Conservation (phyloP, 2,329 filamentous ascomycete genomes). For the Aspergillus clavatus region DNA sequence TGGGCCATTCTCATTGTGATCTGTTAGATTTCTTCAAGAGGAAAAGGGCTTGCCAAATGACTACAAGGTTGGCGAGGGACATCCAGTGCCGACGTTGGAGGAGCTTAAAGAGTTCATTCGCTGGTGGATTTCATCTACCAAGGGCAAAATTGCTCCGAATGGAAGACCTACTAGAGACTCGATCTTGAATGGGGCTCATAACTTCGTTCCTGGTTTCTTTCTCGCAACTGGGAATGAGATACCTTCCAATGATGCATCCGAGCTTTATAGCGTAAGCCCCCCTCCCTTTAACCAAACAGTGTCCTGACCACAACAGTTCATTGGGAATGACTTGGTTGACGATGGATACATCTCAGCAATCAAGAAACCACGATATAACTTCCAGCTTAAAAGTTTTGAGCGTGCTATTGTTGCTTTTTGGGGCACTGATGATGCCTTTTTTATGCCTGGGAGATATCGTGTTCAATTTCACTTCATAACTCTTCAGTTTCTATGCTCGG, state of each 20-base stretch:
- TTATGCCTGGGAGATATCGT: conserved; percentile 5
- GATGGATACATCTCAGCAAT: conserved; percentile 1
- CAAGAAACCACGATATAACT: conserved; percentile 7
- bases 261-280: conserved; percentile 7
- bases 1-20: neutral
- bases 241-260: neutral
- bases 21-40: neutral
- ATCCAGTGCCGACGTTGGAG: neutral
- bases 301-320: conserved; percentile 6
- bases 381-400: conserved; percentile 6
- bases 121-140: conserved; percentile 4
- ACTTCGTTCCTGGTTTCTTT: conserved; percentile 7
- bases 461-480: conserved; percentile 9
- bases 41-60: neutral
- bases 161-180: conserved; percentile 5
- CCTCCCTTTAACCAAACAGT: conserved; percentile 1
- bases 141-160: conserved; percentile 1
- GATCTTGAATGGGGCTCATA: conserved; percentile 4
- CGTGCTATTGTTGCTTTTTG: conserved; percentile 4
- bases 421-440: conserved; percentile 5
- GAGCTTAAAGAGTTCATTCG: conserved; percentile 6
- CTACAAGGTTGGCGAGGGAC: neutral
- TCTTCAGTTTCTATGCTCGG: conserved; percentile 5
- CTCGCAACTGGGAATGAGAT: conserved; percentile 5
- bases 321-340: conserved; percentile 6